Evolutionary conservation across 768 basidiomycete species (phyloP), one percentile per base, ranked within the genome.

Genomic region (Suillus spraguei): DNA sequence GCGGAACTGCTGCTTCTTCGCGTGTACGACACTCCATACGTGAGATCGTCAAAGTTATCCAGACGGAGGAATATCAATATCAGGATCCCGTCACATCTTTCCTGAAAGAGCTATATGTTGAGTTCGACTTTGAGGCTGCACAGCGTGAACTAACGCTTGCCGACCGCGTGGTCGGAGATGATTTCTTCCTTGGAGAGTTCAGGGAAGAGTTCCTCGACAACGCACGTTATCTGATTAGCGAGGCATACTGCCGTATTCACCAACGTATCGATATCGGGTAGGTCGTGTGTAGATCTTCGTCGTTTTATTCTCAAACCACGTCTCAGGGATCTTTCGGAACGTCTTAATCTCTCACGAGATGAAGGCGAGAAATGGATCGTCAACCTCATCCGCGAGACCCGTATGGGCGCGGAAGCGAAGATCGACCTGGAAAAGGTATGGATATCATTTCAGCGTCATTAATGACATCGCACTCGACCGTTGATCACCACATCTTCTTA

Each of bases 21-120:
- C 88, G 92, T 42, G 91, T 94, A 60, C 86, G 95, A 16, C 87
- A 95, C 70, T 92, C 97, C 32, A 89, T 99, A 70, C 83, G 89
- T 32, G 95, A 97, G 72, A 85, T 97, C 63, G 94, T 97, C 70
- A 94, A 94, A 73, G 91, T 97, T 63, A 91, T 97, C 63, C 92
- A 95, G 72, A 92, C 87, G 75, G 96, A 98, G 78, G 92, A 95
- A 76, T 97, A 98, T 74, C 95, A 97, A 78, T 98, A 96, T 77
- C 83, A 87, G 69, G 97, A 99, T 74, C 94, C 97, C 0, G 85
- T 99, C 64, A 99, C 96, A 1, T 82, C 86, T 47, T 99, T 99
- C 84, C 80, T 99, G 65, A 94, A 90, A 78, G 93, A 96, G 28
- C 28, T 28, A 28, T 97, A 97, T 70, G 83, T 93, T 63, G 94